Base-by-base conservation (phyloP, 1,284 basidiomycete genomes). In the Melampsora americana region DNA sequence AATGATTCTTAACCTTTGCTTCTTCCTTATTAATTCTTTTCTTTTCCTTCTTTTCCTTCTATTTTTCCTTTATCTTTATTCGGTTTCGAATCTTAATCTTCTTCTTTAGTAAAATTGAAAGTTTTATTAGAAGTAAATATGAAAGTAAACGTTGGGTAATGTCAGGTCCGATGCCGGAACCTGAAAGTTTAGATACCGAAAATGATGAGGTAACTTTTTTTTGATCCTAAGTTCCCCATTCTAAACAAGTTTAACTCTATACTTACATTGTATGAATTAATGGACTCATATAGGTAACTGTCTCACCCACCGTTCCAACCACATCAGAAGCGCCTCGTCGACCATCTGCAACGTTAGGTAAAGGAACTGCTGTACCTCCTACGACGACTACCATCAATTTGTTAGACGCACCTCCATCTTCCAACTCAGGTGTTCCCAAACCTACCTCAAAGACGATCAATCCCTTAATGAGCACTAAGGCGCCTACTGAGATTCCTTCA, bases 111-210 rank as follows among this genome's bases (percentile, higher is more conserved):
- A 98, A 98, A 87, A 93, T 99, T 85, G 95, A 99, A 78, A 95
- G 92, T 0, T 99, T 96, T 83, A 93, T 99, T 79, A 89, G 95
- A 61, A 95, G 93, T 64, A 99, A 99, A 84, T 99, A 99, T 83
- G 96, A 99, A 83, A 89, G 90, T 14, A 87, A 88, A 59, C 86
- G 94, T 77, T 99, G 95, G 95, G 95, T 93, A 0, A 86, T 91
- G 84, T 92, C 96, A 35, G 93, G 92, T 0, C 90, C 92, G 7
- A 87, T 87, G 0, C 95, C 95, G 0, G 92, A 97, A 83, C 95
- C 95, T 2, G 89, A 90, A 32, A 84, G 88, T 0, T 86, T 98
- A 20, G 93, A 94, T 23, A 84, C 82, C 26, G 86, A 84, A 5
- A 80, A 83, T 4, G 70, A 78, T 60, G 48, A 56, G 18, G 53